Conservation (phyloP, 768 basidiomycete species). For the Cystofilobasidium capitatum region DNA sequence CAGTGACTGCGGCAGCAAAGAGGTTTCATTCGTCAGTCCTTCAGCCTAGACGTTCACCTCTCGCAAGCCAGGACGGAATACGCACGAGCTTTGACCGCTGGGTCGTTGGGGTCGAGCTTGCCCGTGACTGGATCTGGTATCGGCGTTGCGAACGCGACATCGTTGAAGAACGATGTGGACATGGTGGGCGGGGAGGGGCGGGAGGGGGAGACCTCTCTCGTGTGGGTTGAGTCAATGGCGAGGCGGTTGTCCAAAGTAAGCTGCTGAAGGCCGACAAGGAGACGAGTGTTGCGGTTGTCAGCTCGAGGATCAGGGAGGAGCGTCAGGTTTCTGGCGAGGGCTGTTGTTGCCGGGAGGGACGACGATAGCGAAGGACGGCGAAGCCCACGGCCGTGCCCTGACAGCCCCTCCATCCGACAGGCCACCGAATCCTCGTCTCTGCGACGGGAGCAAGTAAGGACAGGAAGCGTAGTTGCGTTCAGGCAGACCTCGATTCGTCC, state of each 20-base stretch:
- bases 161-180: constrained; percentile 25
- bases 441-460: too few species aligned
- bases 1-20: constrained; percentile 31
- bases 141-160: constrained; percentile 22
- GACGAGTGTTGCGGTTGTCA: neutral
- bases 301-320: neutral
- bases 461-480: too few species aligned
- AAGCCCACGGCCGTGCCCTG: too few species aligned
- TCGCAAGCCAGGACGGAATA: neutral
- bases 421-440: too few species aligned
- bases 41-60: neutral
- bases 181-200: neutral
- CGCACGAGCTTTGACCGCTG: constrained; percentile 37
- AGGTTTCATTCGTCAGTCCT: neutral
- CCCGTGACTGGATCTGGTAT: constrained; percentile 39
- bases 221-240: neutral
- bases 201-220: neutral
- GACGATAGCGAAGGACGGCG: too few species aligned
- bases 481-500: too few species aligned
- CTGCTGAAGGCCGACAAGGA: neutral
- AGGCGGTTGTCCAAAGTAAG: neutral
- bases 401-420: too few species aligned
- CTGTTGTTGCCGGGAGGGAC: too few species aligned
- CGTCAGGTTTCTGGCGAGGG: too few species aligned
- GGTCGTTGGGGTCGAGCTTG: constrained; percentile 41